These are phyloP conservation scores for Rosellinia necatrix DNA, from an alignment of 2,329 filamentous ascomycete species.

Conservation along the genomic window DNA sequence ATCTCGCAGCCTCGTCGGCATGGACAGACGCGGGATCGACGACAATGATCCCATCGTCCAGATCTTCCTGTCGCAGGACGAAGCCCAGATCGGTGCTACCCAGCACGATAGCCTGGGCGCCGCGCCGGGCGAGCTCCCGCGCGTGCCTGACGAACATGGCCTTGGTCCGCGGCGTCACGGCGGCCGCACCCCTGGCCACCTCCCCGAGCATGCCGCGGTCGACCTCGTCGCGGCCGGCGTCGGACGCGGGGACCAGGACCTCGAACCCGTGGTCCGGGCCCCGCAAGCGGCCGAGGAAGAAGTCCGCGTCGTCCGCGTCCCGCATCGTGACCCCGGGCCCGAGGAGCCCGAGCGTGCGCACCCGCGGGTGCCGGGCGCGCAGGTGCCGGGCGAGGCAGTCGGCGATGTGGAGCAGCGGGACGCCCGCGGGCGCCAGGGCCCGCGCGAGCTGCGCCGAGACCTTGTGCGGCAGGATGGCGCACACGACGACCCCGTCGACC, in stretches of 20 bases:
- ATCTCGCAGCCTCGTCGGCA: constrained; percentile 12
- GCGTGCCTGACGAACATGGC: constrained; percentile 14
- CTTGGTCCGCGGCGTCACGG: constrained; percentile 7
- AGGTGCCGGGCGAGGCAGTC: constrained; percentile 9
- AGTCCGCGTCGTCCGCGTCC: constrained; percentile 6
- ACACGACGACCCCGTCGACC: constrained; percentile 13
- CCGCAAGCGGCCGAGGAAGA: constrained; percentile 11
- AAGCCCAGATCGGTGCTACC: constrained; percentile 16
- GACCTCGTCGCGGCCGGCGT: constrained; percentile 1
- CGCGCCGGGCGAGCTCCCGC: constrained; percentile 5
- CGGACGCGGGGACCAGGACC: constrained; percentile 6
- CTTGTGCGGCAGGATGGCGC: constrained; percentile 10
- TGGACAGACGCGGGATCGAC: constrained; percentile 9
- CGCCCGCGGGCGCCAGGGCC: not conserved
- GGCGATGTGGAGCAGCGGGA: constrained; percentile 14
- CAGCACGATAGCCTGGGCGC: constrained; percentile 8
- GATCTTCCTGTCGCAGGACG: constrained; percentile 8
- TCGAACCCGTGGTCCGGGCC: constrained; percentile 3
- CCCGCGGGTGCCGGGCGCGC: not conserved
- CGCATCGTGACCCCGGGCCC: constrained; percentile 14
- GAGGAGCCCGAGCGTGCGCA: constrained; percentile 9
- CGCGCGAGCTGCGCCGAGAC: not conserved
- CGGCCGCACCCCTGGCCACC: constrained; percentile 9
- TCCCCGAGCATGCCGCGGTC: constrained; percentile 11
- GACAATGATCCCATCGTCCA: not conserved